These are phyloP conservation scores for Podospora tetraspora DNA, from an alignment of 495 filamentous ascomycete species.

Conservation along the genomic window DNA sequence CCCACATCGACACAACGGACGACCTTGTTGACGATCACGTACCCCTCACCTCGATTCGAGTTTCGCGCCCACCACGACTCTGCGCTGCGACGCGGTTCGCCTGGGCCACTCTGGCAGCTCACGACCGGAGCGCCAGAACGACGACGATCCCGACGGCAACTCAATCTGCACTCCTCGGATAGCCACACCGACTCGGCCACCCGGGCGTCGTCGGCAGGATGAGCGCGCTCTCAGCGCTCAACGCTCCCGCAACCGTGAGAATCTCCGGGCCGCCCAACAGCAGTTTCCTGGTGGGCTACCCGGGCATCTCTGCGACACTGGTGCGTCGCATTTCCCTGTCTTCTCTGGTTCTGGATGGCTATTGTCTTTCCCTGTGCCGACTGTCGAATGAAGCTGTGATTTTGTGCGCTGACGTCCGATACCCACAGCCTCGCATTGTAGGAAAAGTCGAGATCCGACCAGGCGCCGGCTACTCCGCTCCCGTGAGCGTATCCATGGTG, in stretches of 20 bases:
- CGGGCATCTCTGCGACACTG: conserved; percentile 95
- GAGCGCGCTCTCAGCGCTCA: conserved; percentile 18
- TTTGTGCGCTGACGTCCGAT: conserved; percentile 22
- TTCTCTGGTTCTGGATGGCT: neutral
- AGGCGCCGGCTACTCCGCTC: conserved; percentile 70
- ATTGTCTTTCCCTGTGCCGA: neutral
- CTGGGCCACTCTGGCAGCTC: neutral
- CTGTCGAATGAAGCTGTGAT: neutral
- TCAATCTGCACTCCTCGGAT: conserved; percentile 6
- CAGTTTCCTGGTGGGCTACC: conserved; percentile 93
- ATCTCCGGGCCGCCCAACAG: conserved; percentile 96
- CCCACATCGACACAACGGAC: conserved; percentile 27
- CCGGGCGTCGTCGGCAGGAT: conserved; percentile 26
- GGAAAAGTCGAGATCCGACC: conserved; percentile 98
- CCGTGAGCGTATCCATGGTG: conserved; percentile 87
- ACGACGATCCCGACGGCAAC: conserved; percentile 9
- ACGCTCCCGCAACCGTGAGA: conserved; percentile 75
- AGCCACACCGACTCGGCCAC: conserved; percentile 12
- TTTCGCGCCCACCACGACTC: neutral
- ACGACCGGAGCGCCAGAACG: conserved; percentile 6
- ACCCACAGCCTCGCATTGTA: conserved; percentile 78
- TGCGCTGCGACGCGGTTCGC: neutral
- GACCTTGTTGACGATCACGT: conserved; percentile 10
- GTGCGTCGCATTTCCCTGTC: conserved; percentile 48
- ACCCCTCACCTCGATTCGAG: conserved; percentile 19